Evolutionary conservation across 2,329 filamentous ascomycete genomes (phyloP), one percentile per base, ranked within the genome.

Genomic region (Rhynchosporium secalis): DNA sequence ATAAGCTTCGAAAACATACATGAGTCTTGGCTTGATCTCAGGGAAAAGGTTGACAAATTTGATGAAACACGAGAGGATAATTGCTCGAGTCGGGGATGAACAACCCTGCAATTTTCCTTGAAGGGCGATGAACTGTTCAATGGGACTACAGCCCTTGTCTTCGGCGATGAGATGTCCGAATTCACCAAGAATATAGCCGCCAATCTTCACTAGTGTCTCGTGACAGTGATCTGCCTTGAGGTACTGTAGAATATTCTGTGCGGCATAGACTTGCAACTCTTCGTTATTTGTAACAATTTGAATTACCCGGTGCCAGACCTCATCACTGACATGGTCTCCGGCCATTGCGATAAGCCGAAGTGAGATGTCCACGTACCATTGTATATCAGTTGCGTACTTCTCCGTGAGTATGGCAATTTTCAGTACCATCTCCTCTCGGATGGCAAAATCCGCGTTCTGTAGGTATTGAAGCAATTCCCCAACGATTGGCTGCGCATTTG

Each of bases 221-320:
- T 99, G 95, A 75, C 93, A 97, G 75, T 94, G 90, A 64, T 96
- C 91, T 20, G 88, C 87, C 76, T 96, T 96, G 75, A 97, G 83
- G 73, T 98, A 96, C 69, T 94, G 89, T 46, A 99, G 79, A 28
- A 95, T 92, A 70, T 96, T 96, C 73, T 96, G 91, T 4, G 95
- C 92, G 1, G 95, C 95, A 74, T 99, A 99, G 0, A 96, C 89
- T 76, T 99, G 95, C 10, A 99, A 83, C 75, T 98, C 94, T 76
- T 99, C 95, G 76, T 99, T 99, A 80, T 99, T 99, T 60, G 95
- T 98, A 63, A 98, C 93, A 70, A 99, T 98, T 75, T 99, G 95
- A 66, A 96, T 97, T 61, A 99, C 94, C 70, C 95, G 88, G 75
- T 99, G 95, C 95, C 95, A 99, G 20, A 99, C 95, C 77, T 99